Evolutionary conservation across 2,329 filamentous ascomycete genomes (phyloP).

Genomic region (Acephala macrosclerotiorum): DNA sequence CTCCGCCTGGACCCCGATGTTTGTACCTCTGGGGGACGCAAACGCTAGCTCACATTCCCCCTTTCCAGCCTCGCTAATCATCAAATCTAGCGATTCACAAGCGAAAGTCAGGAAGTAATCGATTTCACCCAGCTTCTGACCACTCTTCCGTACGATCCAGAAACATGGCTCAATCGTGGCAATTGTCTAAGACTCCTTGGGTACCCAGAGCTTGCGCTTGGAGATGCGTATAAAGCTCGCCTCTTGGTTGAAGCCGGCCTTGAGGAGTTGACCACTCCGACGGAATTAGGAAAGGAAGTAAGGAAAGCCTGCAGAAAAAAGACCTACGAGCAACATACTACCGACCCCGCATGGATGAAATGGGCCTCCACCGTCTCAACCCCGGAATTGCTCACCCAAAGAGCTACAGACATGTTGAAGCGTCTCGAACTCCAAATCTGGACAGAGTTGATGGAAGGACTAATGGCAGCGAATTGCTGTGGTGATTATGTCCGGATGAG

Average conservation of each 20-base stretch:
- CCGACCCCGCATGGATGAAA: slow-evolving; percentile 34
- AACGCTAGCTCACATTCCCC: slow-evolving; percentile 15
- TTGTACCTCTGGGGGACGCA: slow-evolving; percentile 31
- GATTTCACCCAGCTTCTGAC: slow-evolving; percentile 33
- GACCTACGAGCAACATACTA: slow-evolving; percentile 36
- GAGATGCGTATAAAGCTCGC: slow-evolving; percentile 43
- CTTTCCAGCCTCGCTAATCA: slow-evolving; percentile 25
- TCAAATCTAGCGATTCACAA: slow-evolving; percentile 29
- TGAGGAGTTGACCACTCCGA: slow-evolving; percentile 20
- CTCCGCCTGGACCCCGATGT: slow-evolving; percentile 34
- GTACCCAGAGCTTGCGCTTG: slow-evolving; percentile 43
- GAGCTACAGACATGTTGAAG: slow-evolving; percentile 33
- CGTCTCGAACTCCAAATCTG: slow-evolving; percentile 40
- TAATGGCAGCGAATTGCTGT: slow-evolving; percentile 41
- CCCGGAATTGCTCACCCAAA: slow-evolving; percentile 32
- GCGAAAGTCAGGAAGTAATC: slow-evolving; percentile 32
- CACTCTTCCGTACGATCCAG: slow-evolving; percentile 38
- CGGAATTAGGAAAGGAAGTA: slow-evolving; percentile 37
- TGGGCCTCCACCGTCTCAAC: slow-evolving; percentile 35
- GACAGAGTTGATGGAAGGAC: slow-evolving; percentile 40
- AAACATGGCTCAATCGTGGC: slow-evolving; percentile 38
- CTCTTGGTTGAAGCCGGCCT: slow-evolving; percentile 41
- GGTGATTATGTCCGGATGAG: slow-evolving; percentile 37
- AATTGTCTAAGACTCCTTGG: slow-evolving; percentile 39
- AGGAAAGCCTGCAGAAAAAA: slow-evolving; percentile 39